phyloP scores from a whole-genome alignment of 495 filamentous ascomycete species.

The Penicillium argentinense region DNA sequence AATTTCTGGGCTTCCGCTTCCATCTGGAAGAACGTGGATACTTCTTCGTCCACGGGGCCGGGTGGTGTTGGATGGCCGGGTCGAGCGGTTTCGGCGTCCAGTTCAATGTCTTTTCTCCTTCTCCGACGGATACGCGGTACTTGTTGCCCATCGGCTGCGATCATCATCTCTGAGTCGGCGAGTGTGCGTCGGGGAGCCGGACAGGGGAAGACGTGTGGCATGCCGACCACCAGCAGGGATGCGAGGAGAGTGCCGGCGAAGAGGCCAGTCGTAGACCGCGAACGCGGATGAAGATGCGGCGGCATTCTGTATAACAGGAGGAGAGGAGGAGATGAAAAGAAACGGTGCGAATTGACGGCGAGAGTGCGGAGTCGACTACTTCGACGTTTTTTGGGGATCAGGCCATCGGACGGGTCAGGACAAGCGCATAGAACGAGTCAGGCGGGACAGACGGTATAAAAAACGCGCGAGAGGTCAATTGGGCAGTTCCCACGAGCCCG shows the following conservation, averaged over 20 bases:
- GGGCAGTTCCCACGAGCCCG: background rate
- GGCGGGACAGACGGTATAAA: background rate
- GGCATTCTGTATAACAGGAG: conserved; percentile 58
- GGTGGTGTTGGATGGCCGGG: conserved; percentile 18
- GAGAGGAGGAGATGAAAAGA: background rate
- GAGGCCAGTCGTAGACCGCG: conserved; percentile 83
- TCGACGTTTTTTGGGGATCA: conserved; percentile 18
- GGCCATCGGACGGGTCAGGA: conserved; percentile 19
- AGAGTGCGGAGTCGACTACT: conserved; percentile 14
- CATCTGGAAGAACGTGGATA: conserved; percentile 45
- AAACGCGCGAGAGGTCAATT: conserved; percentile 12
- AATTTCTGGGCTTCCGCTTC: conserved; percentile 45
- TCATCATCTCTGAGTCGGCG: conserved; percentile 64
- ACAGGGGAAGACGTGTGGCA: conserved; percentile 92
- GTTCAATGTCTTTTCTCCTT: conserved; percentile 33
- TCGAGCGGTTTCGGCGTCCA: conserved; percentile 18
- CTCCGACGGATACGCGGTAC: conserved; percentile 35
- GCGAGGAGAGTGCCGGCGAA: conserved; percentile 94
- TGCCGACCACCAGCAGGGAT: conserved; percentile 84
- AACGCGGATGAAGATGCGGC: conserved; percentile 88
- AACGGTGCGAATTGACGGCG: background rate
- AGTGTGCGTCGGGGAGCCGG: conserved; percentile 75
- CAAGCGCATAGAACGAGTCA: background rate
- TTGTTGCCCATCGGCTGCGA: conserved; percentile 49
- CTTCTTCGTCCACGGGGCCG: conserved; percentile 38